Evolutionary conservation across 2,329 filamentous ascomycete genomes (phyloP).

Genomic region (Apiospora saccharicola): DNA sequence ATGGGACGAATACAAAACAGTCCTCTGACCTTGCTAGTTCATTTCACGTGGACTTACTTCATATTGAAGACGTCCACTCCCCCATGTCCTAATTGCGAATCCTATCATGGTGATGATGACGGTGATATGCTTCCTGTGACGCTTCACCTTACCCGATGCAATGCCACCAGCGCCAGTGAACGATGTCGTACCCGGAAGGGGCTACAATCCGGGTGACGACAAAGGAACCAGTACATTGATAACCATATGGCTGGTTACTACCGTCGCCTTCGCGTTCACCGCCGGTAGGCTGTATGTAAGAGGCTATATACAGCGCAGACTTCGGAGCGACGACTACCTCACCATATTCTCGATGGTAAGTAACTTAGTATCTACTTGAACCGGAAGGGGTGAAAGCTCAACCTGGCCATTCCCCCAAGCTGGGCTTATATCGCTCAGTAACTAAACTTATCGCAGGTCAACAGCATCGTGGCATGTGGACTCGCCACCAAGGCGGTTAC

Average conservation of each 20-base stretch:
- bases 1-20: not conserved
- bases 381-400: not conserved
- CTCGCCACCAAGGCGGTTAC: not conserved
- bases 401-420: not conserved
- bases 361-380: slow-evolving; percentile 26
- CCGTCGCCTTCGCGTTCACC: slow-evolving; percentile 40
- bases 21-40: too few relatives aligned
- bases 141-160: not conserved
- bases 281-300: slow-evolving; percentile 42
- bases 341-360: slow-evolving; percentile 45
- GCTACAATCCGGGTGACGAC: not conserved
- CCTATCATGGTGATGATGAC: not conserved
- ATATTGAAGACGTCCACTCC: not conserved
- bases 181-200: not conserved
- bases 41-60: not conserved
- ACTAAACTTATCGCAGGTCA: not conserved
- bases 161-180: not conserved
- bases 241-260: slow-evolving; percentile 41
- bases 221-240: slow-evolving; percentile 42
- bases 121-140: not conserved
- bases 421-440: not conserved
- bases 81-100: not conserved
- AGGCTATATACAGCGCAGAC: slow-evolving; percentile 38
- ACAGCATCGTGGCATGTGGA: not conserved
- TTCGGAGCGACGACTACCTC: slow-evolving; percentile 48